Base-by-base conservation (phyloP, 257 asterid species). In the Nicotiana attenuata region DNA sequence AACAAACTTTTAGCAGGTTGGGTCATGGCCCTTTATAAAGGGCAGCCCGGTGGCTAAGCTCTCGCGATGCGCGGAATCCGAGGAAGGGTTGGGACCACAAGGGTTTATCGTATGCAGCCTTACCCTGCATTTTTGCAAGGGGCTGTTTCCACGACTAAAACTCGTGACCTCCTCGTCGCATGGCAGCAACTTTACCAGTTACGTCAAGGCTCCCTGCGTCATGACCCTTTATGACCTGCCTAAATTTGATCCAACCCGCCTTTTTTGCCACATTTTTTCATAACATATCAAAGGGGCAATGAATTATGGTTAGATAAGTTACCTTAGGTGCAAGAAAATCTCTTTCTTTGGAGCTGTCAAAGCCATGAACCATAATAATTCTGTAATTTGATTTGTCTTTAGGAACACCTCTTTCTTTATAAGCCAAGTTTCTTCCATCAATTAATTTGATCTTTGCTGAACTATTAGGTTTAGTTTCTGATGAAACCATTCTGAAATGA, bases 271-370 rank as follows among this genome's bases (percentile, higher is more conserved):
- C 26, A 3, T 7, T 8, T 7, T 0, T 3, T 60, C 66, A 38
- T 38, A 38, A 73, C 41, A 85, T 81, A 10, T n/a, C 35, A 35
- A 26, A 60, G 11, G 1, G 13, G 45, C 0, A 38, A 7, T 50
- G 16, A 50, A 0, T 50, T 10, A 9, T 8, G 22, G 63, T 1
- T 19, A n/a, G n/a, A 29, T 38, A 26, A 26, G 3, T 59, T 87
- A 96, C 99, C 86, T 91, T 89, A 67, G 98, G 88, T 47, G 94
- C 98, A 88, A 90, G 85, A 75, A 96, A 94, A 67, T 85, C 90
- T 94, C 93, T 92, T 13, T 96, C 98, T 85, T 94, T 94, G 81
- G 97, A 87, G 89, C 98, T 94, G 52, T 87, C 99, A 84, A 94
- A 96, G 75, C 98, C 99, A 89, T 96, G 98, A 87, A 90, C 95